Conservation (phyloP, 73 alveolate genomes). For the Chromera velia region DNA sequence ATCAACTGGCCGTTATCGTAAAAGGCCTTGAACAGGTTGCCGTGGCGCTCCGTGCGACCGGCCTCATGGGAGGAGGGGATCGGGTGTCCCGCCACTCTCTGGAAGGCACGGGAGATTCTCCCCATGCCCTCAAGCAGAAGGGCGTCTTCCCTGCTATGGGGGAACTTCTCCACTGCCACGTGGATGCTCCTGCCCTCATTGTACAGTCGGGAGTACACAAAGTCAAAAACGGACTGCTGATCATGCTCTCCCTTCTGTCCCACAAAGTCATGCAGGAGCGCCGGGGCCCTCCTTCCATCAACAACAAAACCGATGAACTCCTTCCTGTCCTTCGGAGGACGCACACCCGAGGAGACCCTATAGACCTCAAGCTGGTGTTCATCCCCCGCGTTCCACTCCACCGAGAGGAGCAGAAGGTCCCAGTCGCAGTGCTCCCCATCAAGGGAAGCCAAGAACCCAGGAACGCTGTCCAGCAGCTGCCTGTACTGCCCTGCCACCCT, state of each 20-base stretch:
- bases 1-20: background rate
- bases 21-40: slow-evolving; percentile 22
- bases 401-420: background rate
- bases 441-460: background rate
- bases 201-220: background rate
- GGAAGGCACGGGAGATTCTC: slow-evolving; percentile 20
- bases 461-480: background rate
- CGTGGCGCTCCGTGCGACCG: slow-evolving; percentile 17
- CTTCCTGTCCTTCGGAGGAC: background rate
- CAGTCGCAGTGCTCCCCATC: background rate
- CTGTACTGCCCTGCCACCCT: background rate
- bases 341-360: background rate
- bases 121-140: slow-evolving; percentile 14
- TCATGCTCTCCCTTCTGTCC: background rate
- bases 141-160: background rate
- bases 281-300: background rate
- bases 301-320: background rate
- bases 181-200: background rate
- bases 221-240: background rate
- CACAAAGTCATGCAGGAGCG: background rate
- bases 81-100: slow-evolving; percentile 13
- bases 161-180: background rate
- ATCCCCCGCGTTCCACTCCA: background rate
- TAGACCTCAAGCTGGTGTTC: background rate
- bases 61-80: slow-evolving; percentile 26